Base-by-base conservation (phyloP, 2,329 filamentous ascomycete genomes). In the Allantophomopsis lycopodina region DNA sequence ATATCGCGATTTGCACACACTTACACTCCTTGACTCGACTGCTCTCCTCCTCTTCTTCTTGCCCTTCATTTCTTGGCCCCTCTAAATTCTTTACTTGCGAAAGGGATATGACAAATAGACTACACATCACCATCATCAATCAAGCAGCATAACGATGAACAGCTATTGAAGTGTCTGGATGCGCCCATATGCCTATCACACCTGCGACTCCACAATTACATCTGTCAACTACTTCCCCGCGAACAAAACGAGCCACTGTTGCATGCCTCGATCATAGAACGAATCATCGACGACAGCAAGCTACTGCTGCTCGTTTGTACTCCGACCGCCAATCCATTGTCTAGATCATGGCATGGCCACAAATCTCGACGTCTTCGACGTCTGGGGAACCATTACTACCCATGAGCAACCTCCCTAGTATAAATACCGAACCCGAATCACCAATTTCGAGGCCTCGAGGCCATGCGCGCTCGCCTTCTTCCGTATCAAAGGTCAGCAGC, bases 201-300 rank as follows among this genome's bases (percentile, higher is more conserved):
- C 23, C 11, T 10, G 11, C 23, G 11, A 28, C 23, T 28, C 23
- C 23, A 28, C 23, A 28, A 6, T 28, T 28, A 28, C 23, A 28
- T 28, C 23, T 28, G 23, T 28, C 23, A 28, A 28, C 23, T 28
- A 28, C 23, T 8, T 28, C 8, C 5, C 7, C 23, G 20, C 31
- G 12, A 28, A 10, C 7, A 28, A 8, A 28, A 8, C 7, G 11
- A 12, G 7, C 8, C 23, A 28, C 23, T 39, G 36, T 42, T 36
- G 52, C 39, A 57, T 57, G 55, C 49, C 51, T 56, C 48, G 50
- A 50, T 44, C 43, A 49, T 51, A 54, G 49, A 17, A 28, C 7
- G 8, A 28, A 6, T 12, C 5, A 12, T 37, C 32, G 40, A 48
- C 53, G 54, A 53, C 54, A 54, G 53, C 54, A 48, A 42, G 30